Base-by-base conservation (phyloP, 208 protist species). In the Ichthyophonus hoferi region DNA sequence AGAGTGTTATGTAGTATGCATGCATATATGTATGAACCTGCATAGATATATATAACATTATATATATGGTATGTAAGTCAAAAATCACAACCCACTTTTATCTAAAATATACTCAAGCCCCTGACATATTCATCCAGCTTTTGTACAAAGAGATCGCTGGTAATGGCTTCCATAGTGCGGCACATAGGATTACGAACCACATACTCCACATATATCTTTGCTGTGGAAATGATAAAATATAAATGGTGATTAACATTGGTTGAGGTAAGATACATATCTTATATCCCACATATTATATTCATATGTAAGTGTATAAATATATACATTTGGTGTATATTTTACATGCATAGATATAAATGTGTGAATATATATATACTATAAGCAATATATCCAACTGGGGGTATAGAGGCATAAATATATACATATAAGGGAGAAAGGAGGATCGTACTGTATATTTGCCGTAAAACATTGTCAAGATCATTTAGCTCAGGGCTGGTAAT, bases 171-270 rank as follows among this genome's bases (percentile, higher is more conserved):
- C 14, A 34, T 43, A 33, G 39, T 38, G 17, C 3, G 24, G 79
- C 38, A 90, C 76, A 91, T 40, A 12, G 90, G 90, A 42, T 92
- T 92, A 37, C 90, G 89, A 1, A 90, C 79, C 31, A 82, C 50
- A 50, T 91, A 91, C 67, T 92, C 90, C 33, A 92, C 90, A 76
- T 90, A 92, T 41, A 91, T 86, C 33, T 86, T 2, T 67, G 81
- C 81, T 85, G 81, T 24, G n/a, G 50, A 31, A 31, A 33, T n/a
- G 31, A 0, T 14, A 40, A 82, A 40, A 82, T 39, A 82, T 37
- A 82, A 37, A 82, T 82, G n/a, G 3, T 7, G 35, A 82, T 40
- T 17, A 40, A 17, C 35, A 82, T 82, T 40, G 12, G 31, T 67
- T n/a, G 12, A 67, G 12, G 31, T 67, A 67, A 67, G 12, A 67